Evolutionary conservation across 345 rosid genomes (phyloP).

Genomic region (Eutrema yunnanense): DNA sequence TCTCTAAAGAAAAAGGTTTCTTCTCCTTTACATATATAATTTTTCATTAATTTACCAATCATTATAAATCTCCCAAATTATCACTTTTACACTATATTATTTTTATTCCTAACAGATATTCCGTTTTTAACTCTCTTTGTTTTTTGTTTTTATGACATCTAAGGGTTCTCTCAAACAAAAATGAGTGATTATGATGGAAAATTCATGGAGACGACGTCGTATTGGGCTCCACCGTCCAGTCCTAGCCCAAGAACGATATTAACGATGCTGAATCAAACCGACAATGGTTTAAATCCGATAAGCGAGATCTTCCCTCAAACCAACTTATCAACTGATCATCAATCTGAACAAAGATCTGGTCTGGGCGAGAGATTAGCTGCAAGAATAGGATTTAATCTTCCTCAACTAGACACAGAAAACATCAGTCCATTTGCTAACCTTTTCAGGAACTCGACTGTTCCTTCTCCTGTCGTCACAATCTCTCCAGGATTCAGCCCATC

Average conservation of each 20-base stretch:
- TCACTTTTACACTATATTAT: not conserved
- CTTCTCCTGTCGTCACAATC: not conserved
- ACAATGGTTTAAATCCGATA: constrained; percentile 1
- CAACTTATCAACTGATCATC: not conserved
- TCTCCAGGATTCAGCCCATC: constrained; percentile 25
- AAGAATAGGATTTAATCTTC: not conserved
- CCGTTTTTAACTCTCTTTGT: not conserved
- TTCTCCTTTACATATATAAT: not conserved
- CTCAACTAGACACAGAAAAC: not conserved
- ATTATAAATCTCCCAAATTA: not conserved
- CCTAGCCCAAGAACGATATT: not conserved
- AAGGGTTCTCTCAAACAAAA: not conserved
- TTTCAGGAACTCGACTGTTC: not conserved
- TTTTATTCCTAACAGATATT: not conserved
- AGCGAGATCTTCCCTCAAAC: not conserved
- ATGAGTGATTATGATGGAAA: constrained; percentile 7
- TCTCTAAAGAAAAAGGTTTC: not conserved
- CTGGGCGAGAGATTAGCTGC: constrained; percentile 1
- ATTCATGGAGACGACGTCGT: not conserved
- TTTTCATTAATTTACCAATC: not conserved
- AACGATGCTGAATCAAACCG: not conserved
- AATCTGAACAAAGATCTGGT: not conserved
- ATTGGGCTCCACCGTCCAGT: not conserved
- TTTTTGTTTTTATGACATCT: not conserved
- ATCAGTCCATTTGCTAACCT: not conserved